phyloP scores from a whole-genome alignment of 2,329 filamentous ascomycete species.

The Blumeria hordei region DNA sequence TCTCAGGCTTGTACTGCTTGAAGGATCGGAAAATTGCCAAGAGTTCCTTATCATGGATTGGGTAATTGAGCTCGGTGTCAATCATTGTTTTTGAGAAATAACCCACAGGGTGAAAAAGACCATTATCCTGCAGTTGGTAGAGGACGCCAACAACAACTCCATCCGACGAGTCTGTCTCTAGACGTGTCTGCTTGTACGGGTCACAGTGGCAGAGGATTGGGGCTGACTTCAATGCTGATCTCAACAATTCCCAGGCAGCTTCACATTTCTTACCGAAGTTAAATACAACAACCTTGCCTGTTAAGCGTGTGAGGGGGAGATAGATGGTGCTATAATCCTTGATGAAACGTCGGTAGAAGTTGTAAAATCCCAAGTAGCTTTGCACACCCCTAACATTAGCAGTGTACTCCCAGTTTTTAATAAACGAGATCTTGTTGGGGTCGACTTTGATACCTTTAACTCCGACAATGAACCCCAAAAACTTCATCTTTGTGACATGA shows the following conservation, averaged over 20 bases:
- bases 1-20: not conserved
- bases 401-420: not conserved
- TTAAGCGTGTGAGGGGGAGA: not conserved
- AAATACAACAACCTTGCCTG: not conserved
- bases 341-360: not conserved
- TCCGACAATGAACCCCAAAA: constrained; percentile 1
- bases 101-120: not conserved
- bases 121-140: not conserved
- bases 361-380: not conserved
- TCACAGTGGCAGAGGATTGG: not conserved
- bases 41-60: not conserved
- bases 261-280: not conserved
- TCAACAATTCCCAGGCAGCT: not conserved
- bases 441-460: not conserved
- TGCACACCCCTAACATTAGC: not conserved
- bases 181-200: not conserved
- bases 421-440: not conserved
- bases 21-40: not conserved
- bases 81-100: not conserved
- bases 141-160: not conserved
- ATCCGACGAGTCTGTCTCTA: not conserved
- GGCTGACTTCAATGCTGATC: not conserved
- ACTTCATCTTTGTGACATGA: constrained; percentile 1
- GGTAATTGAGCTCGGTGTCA: not conserved
- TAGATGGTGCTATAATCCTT: not conserved